Percentiles rank a stretch among this genome's conserved stretches.
Evolutionary conservation across 805 yeast genomes (phyloP).

Genomic region (Saturnispora serradocipensis): DNA sequence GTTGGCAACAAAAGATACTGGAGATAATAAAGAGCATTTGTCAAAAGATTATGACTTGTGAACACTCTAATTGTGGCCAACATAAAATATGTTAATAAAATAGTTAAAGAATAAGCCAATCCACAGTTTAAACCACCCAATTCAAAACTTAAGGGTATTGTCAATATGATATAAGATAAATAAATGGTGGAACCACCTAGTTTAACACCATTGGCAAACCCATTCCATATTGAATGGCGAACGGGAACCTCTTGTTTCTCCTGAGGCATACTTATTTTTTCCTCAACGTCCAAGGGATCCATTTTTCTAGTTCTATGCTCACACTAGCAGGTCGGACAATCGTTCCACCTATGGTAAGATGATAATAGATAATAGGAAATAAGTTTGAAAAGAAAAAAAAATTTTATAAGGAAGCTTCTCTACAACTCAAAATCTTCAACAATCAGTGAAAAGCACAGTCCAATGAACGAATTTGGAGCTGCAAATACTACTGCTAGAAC

Average conservation of each 20-base stretch:
- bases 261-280: background rate
- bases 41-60: constrained; percentile 1
- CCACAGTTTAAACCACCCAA: constrained; percentile 88
- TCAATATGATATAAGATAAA: constrained; percentile 57
- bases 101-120: constrained; percentile 66
- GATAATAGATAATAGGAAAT: background rate
- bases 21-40: constrained; percentile 50
- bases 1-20: constrained; percentile 39
- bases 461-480: constrained; percentile 1
- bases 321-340: background rate
- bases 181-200: constrained; percentile 41
- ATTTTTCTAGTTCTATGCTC: background rate
- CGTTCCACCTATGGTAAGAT: background rate
- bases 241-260: background rate
- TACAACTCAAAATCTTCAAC: background rate
- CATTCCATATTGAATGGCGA: background rate
- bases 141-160: constrained; percentile 89
- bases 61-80: constrained; percentile 58
- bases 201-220: background rate
- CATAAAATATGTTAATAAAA: constrained; percentile 59
- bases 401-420: background rate
- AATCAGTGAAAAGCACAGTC: background rate
- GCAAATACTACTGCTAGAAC: background rate
- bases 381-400: background rate
- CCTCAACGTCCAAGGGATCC: background rate